Base-by-base conservation (phyloP, 805 yeast species). In the Lachancea kluyveri region DNA sequence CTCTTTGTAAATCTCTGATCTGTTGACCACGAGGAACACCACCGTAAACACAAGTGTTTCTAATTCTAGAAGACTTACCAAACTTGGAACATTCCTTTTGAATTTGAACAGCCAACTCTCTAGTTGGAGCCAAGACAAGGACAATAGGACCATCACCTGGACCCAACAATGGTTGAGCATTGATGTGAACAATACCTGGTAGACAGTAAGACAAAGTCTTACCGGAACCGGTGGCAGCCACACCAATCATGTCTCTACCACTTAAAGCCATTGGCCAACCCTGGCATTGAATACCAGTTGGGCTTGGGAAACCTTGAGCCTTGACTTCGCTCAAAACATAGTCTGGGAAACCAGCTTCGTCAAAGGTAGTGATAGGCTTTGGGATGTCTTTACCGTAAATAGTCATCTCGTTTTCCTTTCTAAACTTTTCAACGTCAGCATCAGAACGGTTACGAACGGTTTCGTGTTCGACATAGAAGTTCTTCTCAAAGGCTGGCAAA, bases 201-300 rank as follows among this genome's bases (percentile, higher is more conserved):
- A 92, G 72, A 71, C 96, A 86, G 72, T 90, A 92, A 24, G 96
- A 85, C 52, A 92, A 72, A 42, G 98, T 92, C 72, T 92, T 92
- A 73, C 98, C 98, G 35, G 96, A 88, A 67, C 98, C 98, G 47
- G 98, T 92, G 48, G 96, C 82, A 36, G 98, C 97, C 61, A 92
- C 81, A 73, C 98, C 98, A 64, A 92, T 84, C 90, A 92, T 82
- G 62, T 92, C 97, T 68, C 97, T 85, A 70, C 98, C 98, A 51
- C 90, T 78, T 38, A 88, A 71, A 55, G 98, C 98, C 98, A 92
- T 92, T 43, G 98, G 98, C 98, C 98, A 92, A 70, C 98, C 98
- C 70, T 92, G 98, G 65, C 96, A 86, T 70, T 92, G 98, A 56
- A 92, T 92, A 46, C 86, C 87, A 36, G 98, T 92, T 52, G 98